These are phyloP conservation scores for Pseudoturritis turrita DNA, from an alignment of 345 rosid species.

Conservation along the genomic window DNA sequence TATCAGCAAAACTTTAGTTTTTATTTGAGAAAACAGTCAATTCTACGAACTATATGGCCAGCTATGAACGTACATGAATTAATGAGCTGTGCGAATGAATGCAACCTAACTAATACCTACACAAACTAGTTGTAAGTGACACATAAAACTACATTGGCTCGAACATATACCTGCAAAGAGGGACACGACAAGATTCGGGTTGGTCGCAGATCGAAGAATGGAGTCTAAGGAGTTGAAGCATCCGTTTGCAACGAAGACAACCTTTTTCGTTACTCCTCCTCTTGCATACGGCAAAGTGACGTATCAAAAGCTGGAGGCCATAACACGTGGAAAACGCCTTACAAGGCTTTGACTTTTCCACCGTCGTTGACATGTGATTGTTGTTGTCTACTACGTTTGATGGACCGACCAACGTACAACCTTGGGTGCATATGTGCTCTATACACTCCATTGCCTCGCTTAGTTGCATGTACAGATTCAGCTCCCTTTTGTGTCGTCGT, in stretches of 20 bases:
- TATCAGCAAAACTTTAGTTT: neutral
- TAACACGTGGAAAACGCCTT: conserved; percentile 56
- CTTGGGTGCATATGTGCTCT: conserved; percentile 85
- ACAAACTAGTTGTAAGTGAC: no score
- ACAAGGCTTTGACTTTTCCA: conserved; percentile 40
- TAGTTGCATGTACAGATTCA: conserved; percentile 54
- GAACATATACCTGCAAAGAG: conserved; percentile 50
- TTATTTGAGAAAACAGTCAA: no score
- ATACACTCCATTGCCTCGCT: conserved; percentile 84
- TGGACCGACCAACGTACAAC: conserved; percentile 77
- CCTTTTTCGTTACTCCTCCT: conserved; percentile 52
- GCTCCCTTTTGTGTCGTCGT: conserved; percentile 47
- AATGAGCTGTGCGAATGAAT: no score
- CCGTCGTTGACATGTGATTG: neutral
- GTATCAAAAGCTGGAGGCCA: conserved; percentile 66
- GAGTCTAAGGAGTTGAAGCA: conserved; percentile 89
- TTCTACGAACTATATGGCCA: no score
- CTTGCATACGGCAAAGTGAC: conserved; percentile 64
- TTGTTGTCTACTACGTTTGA: conserved; percentile 30
- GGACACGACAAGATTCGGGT: conserved; percentile 58
- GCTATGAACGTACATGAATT: no score
- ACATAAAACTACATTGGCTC: no score
- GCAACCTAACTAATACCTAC: no score
- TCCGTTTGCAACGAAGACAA: conserved; percentile 67
- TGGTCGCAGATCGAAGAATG: conserved; percentile 72